Evolutionary conservation across 2,329 filamentous ascomycete genomes (phyloP).

Genomic region (Hirsutella rhossiliensis): DNA sequence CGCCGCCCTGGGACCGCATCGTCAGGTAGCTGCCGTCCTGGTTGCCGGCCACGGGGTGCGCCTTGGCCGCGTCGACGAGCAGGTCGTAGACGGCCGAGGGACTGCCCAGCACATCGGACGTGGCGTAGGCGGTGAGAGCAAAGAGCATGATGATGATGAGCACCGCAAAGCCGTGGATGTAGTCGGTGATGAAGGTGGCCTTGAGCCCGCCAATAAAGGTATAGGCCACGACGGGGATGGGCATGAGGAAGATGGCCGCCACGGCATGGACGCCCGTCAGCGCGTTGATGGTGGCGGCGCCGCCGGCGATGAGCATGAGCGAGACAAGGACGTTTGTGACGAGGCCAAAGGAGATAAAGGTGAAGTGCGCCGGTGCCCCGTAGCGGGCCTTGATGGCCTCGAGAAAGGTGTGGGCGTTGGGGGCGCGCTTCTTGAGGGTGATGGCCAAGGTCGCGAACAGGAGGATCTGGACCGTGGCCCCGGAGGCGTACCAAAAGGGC

Average conservation of each 20-base stretch:
- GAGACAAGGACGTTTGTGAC: slow-evolving; percentile 82
- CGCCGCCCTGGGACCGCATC: slow-evolving; percentile 60
- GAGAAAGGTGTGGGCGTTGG: slow-evolving; percentile 76
- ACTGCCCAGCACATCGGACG: slow-evolving; percentile 59
- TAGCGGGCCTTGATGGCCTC: slow-evolving; percentile 77
- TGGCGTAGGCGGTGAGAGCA: slow-evolving; percentile 69
- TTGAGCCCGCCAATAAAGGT: slow-evolving; percentile 73
- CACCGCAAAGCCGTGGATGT: slow-evolving; percentile 75
- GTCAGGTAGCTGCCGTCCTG: slow-evolving; percentile 73
- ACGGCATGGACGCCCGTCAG: slow-evolving; percentile 42
- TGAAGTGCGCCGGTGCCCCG: slow-evolving; percentile 56
- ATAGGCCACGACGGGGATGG: slow-evolving; percentile 46
- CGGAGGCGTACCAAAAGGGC: slow-evolving; percentile 48
- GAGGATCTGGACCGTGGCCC: slow-evolving; percentile 78
- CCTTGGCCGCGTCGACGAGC: slow-evolving; percentile 52
- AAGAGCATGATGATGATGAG: slow-evolving; percentile 81
- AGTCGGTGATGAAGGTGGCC: slow-evolving; percentile 77
- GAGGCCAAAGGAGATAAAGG: slow-evolving; percentile 72
- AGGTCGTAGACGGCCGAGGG: slow-evolving; percentile 69
- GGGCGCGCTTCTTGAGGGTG: slow-evolving; percentile 74
- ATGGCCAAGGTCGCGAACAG: slow-evolving; percentile 86
- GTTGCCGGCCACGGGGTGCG: slow-evolving; percentile 71
- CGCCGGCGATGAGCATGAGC: slow-evolving; percentile 79
- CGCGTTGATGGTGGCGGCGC: slow-evolving; percentile 42
- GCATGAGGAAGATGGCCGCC: slow-evolving; percentile 45